Evolutionary conservation across 2,329 filamentous ascomycete species (phyloP).

Genomic region (Capronia americana): DNA sequence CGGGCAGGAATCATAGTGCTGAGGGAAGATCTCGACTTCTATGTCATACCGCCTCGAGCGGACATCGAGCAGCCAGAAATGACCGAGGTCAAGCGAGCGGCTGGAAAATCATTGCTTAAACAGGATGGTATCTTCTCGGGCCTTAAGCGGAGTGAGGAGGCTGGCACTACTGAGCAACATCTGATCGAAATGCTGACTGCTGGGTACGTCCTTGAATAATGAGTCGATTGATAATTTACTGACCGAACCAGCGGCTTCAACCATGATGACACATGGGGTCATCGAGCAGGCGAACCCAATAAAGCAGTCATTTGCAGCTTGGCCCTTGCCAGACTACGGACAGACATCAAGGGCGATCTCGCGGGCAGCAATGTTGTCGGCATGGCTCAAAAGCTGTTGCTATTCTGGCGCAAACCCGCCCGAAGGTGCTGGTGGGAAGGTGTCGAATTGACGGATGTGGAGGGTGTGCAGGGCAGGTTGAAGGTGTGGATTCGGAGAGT

Average conservation of each 20-base stretch:
- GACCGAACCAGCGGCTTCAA: constrained; percentile 78
- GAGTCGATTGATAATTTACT: constrained; percentile 2
- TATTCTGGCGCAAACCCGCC: constrained; percentile 98
- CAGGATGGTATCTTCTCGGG: constrained; percentile 97
- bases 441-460: constrained; percentile 85
- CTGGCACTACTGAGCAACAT: constrained; percentile 95
- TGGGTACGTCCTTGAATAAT: constrained; percentile 67
- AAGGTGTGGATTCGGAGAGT: constrained; percentile 99
- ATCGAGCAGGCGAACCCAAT: constrained; percentile 95
- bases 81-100: constrained; percentile 94
- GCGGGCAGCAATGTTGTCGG: constrained; percentile 80
- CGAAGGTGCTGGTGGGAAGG: constrained; percentile 99
- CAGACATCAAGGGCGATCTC: constrained; percentile 81
- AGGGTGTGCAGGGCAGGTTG: constrained; percentile 86
- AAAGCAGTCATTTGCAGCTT: constrained; percentile 98
- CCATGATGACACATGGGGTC: constrained; percentile 92
- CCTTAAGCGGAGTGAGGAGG: constrained; percentile 90
- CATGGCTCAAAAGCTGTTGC: constrained; percentile 96
- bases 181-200: constrained; percentile 99
- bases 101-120: constrained; percentile 80
- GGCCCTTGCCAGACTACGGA: constrained; percentile 88
- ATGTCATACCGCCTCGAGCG: constrained; percentile 84
- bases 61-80: constrained; percentile 89
- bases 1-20: constrained; percentile 96
- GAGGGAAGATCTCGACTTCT: constrained; percentile 95